A percentile compares a stretch with the other conserved stretches of the same genome.
phyloP scores from a whole-genome alignment of 78 protist genomes.

The Speleostelium caveatum region DNA sequence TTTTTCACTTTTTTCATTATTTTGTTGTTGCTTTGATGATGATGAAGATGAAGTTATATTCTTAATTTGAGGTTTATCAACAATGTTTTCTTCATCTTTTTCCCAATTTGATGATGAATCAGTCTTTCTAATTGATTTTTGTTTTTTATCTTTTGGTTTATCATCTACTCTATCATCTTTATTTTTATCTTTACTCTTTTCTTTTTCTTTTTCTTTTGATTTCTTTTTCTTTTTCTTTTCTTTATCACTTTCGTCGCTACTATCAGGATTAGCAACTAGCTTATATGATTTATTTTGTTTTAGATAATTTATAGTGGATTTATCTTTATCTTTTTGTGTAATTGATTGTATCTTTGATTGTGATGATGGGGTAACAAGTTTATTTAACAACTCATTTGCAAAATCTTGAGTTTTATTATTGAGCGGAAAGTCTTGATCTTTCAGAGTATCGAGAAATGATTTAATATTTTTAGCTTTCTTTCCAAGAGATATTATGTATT shows the following conservation, averaged over 20 bases:
- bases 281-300: slow-evolving; percentile 62
- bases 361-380: neutral
- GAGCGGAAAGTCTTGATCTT: slow-evolving; percentile 58
- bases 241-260: neutral
- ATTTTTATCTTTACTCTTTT: too few relatives aligned
- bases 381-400: slow-evolving; percentile 36
- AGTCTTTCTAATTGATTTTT: slow-evolving; percentile 5
- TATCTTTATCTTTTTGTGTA: slow-evolving; percentile 12
- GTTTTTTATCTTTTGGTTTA: neutral
- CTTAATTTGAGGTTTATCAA: neutral
- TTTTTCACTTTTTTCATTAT: neutral
- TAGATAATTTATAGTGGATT: slow-evolving; percentile 19
- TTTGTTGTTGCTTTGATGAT: neutral
- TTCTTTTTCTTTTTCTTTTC: neutral
- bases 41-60: neutral
- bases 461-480: slow-evolving; percentile 41
- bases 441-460: slow-evolving; percentile 3
- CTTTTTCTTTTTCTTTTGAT: slow-evolving; percentile 14
- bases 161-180: slow-evolving; percentile 11
- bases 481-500: slow-evolving; percentile 40
- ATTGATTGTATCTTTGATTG: neutral
- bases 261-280: slow-evolving; percentile 2
- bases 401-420: slow-evolving; percentile 14
- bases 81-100: slow-evolving; percentile 1
- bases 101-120: neutral